phyloP scores from a whole-genome alignment of 1,139 yeast species.

The Yamadazyma triangularis region DNA sequence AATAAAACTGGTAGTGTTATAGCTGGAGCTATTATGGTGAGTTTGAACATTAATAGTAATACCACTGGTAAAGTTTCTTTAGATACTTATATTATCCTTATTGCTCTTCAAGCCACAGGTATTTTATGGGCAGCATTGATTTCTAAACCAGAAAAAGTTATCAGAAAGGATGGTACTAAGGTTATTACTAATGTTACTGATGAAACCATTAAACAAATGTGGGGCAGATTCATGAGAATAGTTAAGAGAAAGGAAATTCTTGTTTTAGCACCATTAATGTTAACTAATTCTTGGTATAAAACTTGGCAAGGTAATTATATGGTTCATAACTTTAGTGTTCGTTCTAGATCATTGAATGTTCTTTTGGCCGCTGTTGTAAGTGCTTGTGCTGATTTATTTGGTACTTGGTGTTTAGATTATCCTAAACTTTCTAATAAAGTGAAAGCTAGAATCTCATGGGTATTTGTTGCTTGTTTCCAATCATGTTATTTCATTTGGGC shows the following conservation, averaged over 20 bases:
- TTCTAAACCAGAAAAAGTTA: slow-evolving; percentile 16
- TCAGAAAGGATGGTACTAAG: slow-evolving; percentile 12
- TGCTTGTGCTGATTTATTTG: slow-evolving; percentile 11
- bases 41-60: slow-evolving; percentile 11
- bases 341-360: slow-evolving; percentile 17
- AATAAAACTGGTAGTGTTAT: slow-evolving; percentile 18
- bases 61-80: slow-evolving; percentile 14
- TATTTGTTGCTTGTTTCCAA: slow-evolving; percentile 5
- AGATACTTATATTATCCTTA: slow-evolving; percentile 16
- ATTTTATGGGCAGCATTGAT: slow-evolving; percentile 13
- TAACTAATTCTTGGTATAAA: slow-evolving; percentile 12
- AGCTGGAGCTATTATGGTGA: slow-evolving; percentile 16
- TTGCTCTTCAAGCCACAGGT: slow-evolving; percentile 18
- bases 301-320: slow-evolving; percentile 19
- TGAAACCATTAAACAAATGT: slow-evolving; percentile 6
- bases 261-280: slow-evolving; percentile 6
- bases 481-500: slow-evolving; percentile 14
- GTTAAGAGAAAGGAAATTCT: slow-evolving; percentile 7
- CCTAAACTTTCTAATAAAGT: slow-evolving; percentile 7
- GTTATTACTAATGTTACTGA: slow-evolving; percentile 9
- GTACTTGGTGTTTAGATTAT: slow-evolving; percentile 12
- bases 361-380: slow-evolving; percentile 15
- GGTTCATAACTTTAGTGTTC: slow-evolving; percentile 17
- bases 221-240: slow-evolving; percentile 8
- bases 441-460: slow-evolving; percentile 12